Conservation (phyloP, 768 basidiomycete species). For the Psilocybe cubensis region DNA sequence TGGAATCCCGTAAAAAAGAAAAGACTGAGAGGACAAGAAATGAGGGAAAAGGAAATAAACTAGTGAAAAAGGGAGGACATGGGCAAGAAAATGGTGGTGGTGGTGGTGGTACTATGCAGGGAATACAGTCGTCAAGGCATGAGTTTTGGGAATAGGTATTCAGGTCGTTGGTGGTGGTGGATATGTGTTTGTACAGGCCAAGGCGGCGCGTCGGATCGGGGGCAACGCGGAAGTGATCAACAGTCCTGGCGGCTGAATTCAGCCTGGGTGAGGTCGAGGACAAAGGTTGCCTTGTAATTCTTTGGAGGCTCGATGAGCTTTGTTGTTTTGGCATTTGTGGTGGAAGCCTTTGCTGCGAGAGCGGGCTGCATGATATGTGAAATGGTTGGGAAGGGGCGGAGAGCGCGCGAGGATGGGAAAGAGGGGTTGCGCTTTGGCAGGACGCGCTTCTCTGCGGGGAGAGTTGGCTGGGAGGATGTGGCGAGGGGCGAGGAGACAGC, state of each 20-base stretch:
- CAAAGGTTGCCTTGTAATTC: conserved; percentile 69
- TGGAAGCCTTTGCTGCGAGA: conserved; percentile 28
- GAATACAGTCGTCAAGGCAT: background rate
- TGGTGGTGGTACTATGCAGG: background rate
- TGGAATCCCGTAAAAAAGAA: conserved; percentile 3
- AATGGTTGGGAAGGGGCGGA: conserved; percentile 79
- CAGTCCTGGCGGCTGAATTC: conserved; percentile 72
- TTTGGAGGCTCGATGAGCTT: conserved; percentile 84
- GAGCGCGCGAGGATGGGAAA: conserved; percentile 74
- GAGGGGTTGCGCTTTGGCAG: conserved; percentile 47
- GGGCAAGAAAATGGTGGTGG: background rate
- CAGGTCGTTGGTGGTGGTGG: background rate
- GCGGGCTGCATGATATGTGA: conserved; percentile 42
- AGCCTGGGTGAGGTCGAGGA: conserved; percentile 81
- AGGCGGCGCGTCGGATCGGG: background rate
- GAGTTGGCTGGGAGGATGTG: conserved; percentile 33
- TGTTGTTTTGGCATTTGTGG: conserved; percentile 43
- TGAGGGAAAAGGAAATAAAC: conserved; percentile 21
- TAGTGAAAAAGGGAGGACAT: conserved; percentile 10
- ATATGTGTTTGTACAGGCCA: background rate
- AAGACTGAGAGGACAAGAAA: background rate
- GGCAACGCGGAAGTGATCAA: background rate
- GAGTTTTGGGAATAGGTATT: background rate
- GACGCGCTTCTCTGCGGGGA: conserved; percentile 33
- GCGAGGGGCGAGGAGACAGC: conserved; percentile 69